Evolutionary conservation across 495 filamentous ascomycete genomes (phyloP).

Genomic region (Penicillium subrubescens): DNA sequence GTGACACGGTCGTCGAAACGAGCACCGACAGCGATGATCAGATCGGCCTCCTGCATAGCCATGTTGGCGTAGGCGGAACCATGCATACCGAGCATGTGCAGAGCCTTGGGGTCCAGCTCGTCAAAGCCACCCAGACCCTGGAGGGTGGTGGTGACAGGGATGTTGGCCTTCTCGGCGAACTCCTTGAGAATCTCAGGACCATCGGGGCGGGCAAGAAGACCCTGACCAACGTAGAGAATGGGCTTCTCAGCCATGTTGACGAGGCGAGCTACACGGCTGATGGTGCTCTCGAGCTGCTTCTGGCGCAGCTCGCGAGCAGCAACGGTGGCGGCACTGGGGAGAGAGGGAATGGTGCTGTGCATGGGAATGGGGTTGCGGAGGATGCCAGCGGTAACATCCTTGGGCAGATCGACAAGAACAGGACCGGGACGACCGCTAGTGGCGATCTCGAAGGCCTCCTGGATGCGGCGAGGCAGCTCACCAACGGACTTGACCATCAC

Average conservation of each 20-base stretch:
- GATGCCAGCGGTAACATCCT: constrained; percentile 58
- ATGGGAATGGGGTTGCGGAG: constrained; percentile 58
- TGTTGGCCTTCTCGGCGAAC: constrained; percentile 57
- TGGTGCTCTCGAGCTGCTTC: constrained; percentile 49
- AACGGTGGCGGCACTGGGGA: constrained; percentile 57
- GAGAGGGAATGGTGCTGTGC: constrained; percentile 56
- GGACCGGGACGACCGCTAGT: constrained; percentile 63
- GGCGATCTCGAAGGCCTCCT: constrained; percentile 66
- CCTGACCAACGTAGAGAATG: constrained; percentile 63
- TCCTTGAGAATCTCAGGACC: constrained; percentile 58
- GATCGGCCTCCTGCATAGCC: constrained; percentile 65
- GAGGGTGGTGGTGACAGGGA: constrained; percentile 65
- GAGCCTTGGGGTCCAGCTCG: constrained; percentile 58
- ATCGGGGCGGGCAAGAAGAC: constrained; percentile 52
- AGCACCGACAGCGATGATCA: constrained; percentile 64
- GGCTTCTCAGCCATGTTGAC: constrained; percentile 63
- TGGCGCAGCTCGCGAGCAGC: constrained; percentile 53
- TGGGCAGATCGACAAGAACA: constrained; percentile 62
- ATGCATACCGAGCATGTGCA: constrained; percentile 70
- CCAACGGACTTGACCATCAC: constrained; percentile 63
- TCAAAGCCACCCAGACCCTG: constrained; percentile 67
- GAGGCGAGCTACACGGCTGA: constrained; percentile 54
- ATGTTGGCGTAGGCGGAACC: constrained; percentile 67
- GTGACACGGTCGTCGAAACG: constrained; percentile 68
- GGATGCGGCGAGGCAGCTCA: constrained; percentile 60